A percentile compares a stretch with the other conserved stretches of the same genome.
Evolutionary conservation across 2,329 filamentous ascomycete genomes (phyloP).

Genomic region (Balansia obtecta): DNA sequence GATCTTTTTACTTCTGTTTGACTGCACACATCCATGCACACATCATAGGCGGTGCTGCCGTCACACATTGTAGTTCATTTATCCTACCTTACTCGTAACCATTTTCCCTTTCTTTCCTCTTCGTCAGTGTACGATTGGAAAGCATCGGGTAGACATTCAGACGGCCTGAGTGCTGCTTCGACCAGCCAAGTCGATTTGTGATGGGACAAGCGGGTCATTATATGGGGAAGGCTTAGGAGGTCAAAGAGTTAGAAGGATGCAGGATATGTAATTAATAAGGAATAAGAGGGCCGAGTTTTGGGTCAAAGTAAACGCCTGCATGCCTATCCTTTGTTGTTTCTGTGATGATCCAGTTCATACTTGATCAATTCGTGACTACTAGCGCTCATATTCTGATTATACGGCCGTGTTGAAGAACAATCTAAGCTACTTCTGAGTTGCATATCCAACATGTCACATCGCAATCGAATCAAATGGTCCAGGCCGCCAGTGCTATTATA

Average conservation of each 20-base stretch:
- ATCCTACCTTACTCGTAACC: not conserved
- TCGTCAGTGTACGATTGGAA: not conserved
- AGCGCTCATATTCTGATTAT: not conserved
- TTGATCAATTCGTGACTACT: too few relatives aligned
- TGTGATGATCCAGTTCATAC: too few relatives aligned
- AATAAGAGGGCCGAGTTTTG: not conserved
- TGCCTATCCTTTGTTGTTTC: not conserved
- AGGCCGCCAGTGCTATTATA: too few relatives aligned
- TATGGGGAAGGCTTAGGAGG: not conserved
- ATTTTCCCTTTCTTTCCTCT: not conserved
- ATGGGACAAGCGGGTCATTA: not conserved
- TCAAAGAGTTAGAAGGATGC: constrained; percentile 4
- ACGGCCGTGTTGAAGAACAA: too few relatives aligned
- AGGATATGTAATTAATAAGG: constrained; percentile 13
- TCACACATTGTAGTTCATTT: not conserved
- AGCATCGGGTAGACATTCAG: not conserved
- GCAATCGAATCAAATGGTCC: too few relatives aligned
- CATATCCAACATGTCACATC: too few relatives aligned
- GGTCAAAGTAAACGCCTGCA: not conserved
- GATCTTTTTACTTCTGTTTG: not conserved
- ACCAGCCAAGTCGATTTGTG: not conserved
- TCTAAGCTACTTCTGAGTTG: too few relatives aligned
- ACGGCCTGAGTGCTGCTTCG: not conserved
- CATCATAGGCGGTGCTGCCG: not conserved
- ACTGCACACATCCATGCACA: not conserved